phyloP scores from a whole-genome alignment of 306 rosid species.

The Acmispon strigosus region DNA sequence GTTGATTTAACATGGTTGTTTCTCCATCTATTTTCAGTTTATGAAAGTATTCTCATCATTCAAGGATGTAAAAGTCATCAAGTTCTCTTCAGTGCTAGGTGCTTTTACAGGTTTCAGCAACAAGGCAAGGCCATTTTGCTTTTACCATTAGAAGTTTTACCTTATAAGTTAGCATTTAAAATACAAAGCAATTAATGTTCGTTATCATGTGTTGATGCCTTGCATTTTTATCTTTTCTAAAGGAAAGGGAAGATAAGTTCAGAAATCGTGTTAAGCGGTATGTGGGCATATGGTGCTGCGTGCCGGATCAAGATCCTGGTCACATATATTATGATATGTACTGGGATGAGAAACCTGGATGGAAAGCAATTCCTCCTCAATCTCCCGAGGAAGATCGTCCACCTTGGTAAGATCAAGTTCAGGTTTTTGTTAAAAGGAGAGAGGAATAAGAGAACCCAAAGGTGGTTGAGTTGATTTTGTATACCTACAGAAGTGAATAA shows the following conservation, averaged over 20 bases:
- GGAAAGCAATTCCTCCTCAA: constrained; percentile 86
- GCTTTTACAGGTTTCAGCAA: constrained; percentile 64
- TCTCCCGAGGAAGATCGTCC: constrained; percentile 78
- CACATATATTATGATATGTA: constrained; percentile 92
- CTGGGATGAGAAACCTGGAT: constrained; percentile 95
- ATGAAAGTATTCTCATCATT: constrained; percentile 61
- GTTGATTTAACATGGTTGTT: not conserved
- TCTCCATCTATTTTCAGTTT: constrained; percentile 44
- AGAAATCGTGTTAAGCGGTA: constrained; percentile 67
- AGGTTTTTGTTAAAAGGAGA: not conserved
- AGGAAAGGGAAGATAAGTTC: constrained; percentile 72
- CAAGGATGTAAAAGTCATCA: constrained; percentile 86
- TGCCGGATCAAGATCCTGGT: constrained; percentile 47
- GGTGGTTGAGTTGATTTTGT: constrained; percentile 16
- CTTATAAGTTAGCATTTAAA: not conserved
- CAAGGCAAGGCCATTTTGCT: constrained; percentile 44
- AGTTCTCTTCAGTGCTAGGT: constrained; percentile 79
- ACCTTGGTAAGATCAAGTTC: constrained; percentile 40
- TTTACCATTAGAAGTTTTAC: not conserved
- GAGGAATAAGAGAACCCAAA: constrained; percentile 4
- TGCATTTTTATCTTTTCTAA: constrained; percentile 6
- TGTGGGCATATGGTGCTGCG: constrained; percentile 93
- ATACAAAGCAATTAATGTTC: not conserved
- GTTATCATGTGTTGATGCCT: not conserved
- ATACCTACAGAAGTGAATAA: constrained; percentile 26